phyloP scores from a whole-genome alignment of 2,329 filamentous ascomycete genomes.

The Apiospora arundinis region DNA sequence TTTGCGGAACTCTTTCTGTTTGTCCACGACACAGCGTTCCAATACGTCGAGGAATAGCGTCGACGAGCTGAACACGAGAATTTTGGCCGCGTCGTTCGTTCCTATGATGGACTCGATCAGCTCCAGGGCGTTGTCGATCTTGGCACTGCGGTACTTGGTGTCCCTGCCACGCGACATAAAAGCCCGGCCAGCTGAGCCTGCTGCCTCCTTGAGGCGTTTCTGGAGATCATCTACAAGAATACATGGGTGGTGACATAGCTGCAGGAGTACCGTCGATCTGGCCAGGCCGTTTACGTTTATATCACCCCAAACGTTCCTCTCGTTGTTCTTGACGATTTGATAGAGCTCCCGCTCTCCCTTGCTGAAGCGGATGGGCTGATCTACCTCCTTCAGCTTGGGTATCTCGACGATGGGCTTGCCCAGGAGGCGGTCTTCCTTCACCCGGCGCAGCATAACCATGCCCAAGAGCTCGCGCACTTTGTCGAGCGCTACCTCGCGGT shows the following conservation, averaged over 20 bases:
- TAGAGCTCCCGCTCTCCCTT: conserved; percentile 73
- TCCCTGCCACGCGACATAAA: not conserved
- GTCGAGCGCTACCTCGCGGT: conserved; percentile 57
- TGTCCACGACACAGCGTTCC: conserved; percentile 32
- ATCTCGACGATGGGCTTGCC: conserved; percentile 77
- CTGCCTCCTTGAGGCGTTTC: not conserved
- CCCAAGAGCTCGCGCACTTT: conserved; percentile 79
- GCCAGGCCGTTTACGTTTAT: no score
- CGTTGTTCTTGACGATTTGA: conserved; percentile 52
- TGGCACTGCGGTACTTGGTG: conserved; percentile 34
- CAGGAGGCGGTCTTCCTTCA: conserved; percentile 80
- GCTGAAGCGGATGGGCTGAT: conserved; percentile 68
- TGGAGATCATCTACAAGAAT: not conserved
- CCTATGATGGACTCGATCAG: conserved; percentile 34
- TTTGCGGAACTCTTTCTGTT: not conserved
- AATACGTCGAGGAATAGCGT: conserved; percentile 42
- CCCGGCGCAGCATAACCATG: conserved; percentile 81
- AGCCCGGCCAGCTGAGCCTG: not conserved
- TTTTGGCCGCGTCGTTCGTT: conserved; percentile 37
- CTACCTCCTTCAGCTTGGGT: conserved; percentile 67
- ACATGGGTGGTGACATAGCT: not conserved
- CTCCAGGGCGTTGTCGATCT: conserved; percentile 38
- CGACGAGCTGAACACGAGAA: conserved; percentile 41
- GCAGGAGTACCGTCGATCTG: not conserved
- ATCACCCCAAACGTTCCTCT: conserved; percentile 20